Evolutionary conservation across 2,329 filamentous ascomycete genomes (phyloP), one percentile per base, ranked within the genome.

Genomic region (Oidium heveae): DNA sequence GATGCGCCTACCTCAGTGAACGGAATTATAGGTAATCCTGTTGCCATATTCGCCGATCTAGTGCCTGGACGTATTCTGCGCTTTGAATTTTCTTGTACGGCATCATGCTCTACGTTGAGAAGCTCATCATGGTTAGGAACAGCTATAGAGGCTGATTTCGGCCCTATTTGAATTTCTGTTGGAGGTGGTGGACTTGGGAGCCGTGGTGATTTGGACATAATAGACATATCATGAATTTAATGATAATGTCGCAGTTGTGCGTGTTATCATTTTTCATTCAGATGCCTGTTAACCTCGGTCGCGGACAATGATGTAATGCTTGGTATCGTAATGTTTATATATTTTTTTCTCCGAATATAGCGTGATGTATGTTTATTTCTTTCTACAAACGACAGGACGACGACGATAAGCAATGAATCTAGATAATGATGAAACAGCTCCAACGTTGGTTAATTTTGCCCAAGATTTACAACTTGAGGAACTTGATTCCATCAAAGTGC

Each of bases 151-250:
- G 86, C 86, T 52, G 86, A 91, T 63, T 80, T 80, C 55, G 84
- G 82, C 8, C 79, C 83, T 58, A 94, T 81, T 70, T 96, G 89
- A 61, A 94, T 91, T 69, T 98, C 91, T 58, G 89, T 86, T 56
- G 93, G 82, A 36, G 91, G 91, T 56, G 91, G 91, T 57, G 91
- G 91, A 68, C 87, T 95, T 57, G 91, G 91, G 53, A 98, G 79
- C 65, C 91, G 84, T 59, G 91, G 89, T 51, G 88, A 95, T 68
- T 79, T 89, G 58, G 85, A 82, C 61, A 76, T 69, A 58, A 78
- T 67, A 59, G 75, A 71, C 75, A 79, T 77, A 59, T 60, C 24
- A 28, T 28, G 3, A 28, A 28, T 28, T 28, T 3, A 28, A 28
- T 28, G 24, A 28, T 28, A 28, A 28, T 3, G 24, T 6, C 24